phyloP scores from a whole-genome alignment of 805 yeast species.

The Sungouiozyma ichnusensis region DNA sequence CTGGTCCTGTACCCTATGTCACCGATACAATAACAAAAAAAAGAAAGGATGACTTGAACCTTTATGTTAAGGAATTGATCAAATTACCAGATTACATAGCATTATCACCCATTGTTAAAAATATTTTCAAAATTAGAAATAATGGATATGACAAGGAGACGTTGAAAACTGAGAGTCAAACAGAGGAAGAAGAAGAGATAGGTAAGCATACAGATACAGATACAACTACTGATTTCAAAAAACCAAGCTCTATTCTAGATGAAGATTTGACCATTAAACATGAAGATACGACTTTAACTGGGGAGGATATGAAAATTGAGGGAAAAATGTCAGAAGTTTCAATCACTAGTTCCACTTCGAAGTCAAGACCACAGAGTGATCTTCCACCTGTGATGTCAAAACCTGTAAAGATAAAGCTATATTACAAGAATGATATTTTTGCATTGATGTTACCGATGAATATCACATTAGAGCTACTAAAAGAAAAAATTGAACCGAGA shows the following conservation, averaged over 20 bases:
- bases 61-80: constrained; percentile 49
- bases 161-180: constrained; percentile 7
- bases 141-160: constrained; percentile 27
- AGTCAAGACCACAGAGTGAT: constrained; percentile 25
- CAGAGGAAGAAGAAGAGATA: background rate
- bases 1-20: constrained; percentile 90
- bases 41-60: constrained; percentile 44
- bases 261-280: constrained; percentile 2
- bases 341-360: constrained; percentile 9
- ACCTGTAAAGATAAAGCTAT: constrained; percentile 54
- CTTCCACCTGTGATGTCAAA: constrained; percentile 20
- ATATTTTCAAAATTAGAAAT: constrained; percentile 49
- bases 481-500: constrained; percentile 41
- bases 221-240: constrained; percentile 3
- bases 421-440: constrained; percentile 71
- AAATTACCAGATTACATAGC: constrained; percentile 70
- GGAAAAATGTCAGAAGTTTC: constrained; percentile 22
- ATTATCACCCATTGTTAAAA: constrained; percentile 53
- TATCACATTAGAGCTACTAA: constrained; percentile 39
- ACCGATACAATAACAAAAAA: constrained; percentile 60
- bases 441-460: constrained; percentile 48
- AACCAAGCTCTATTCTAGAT: background rate
- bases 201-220: constrained; percentile 8
- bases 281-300: constrained; percentile 27
- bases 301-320: constrained; percentile 23